Evolutionary conservation across 2,329 filamentous ascomycete genomes (phyloP), one percentile per base, ranked within the genome.

Genomic region (Ceratocystis papillata): DNA sequence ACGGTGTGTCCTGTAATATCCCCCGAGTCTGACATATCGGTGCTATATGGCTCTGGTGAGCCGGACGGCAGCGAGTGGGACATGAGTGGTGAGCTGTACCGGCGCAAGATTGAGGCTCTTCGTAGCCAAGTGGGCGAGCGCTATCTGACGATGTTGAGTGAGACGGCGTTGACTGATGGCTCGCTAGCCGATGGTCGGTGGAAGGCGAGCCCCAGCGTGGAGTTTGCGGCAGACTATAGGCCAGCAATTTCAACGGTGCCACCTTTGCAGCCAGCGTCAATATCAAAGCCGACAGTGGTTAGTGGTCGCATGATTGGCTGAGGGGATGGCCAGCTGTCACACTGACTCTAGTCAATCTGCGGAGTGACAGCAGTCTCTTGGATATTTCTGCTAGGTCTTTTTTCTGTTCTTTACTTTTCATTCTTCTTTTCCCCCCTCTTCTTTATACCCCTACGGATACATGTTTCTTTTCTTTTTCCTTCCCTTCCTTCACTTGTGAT

Each of bases 131-230:
- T 96, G 70, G 92, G 92, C 41, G 90, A 86, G 71, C 88, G 86
- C 46, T 99, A 96, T 82, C 81, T 99, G 48, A 92, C 86, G 69
- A 90, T 89, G 15, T 79, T 97, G 63, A 88, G 88, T 68, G 96
- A 71, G 89, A 94, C 74, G 80, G 8, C 48, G 8, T 25, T 53
- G 22, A 53, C n/a, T 5, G 48, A 25, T 3, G 15, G 48, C 8
- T 6, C 48, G 48, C 48, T 53, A 25, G 25, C 62, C 30, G 53
- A 67, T 17, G 37, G 60, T 28, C 37, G 77, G 53, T 86, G 84
- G 83, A 80, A 84, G 69, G 71, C 77, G 5, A 75, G 75, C 59
- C 73, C 75, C 15, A 70, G 73, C 12, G 71, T 76, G 10, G 71
- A 76, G 30, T 80, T 77, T 45, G 6, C 64, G 2, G 12, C 59